Evolutionary conservation across 257 asterid species (phyloP).

Genomic region (Capsicum rhomboideum): DNA sequence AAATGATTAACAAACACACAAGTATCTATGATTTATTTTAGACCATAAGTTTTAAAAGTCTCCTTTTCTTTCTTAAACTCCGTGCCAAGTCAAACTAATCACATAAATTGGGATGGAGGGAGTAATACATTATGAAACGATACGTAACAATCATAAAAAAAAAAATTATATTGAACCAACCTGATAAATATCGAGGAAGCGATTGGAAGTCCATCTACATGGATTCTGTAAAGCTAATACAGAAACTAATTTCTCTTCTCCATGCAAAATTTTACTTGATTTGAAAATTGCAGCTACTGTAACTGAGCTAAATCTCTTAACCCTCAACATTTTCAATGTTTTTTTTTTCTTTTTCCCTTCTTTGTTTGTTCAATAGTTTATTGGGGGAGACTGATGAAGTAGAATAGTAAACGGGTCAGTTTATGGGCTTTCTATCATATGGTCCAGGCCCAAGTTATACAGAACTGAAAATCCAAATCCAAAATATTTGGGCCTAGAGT

Average conservation of each 20-base stretch:
- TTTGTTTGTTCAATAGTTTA: background rate
- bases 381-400: background rate
- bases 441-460: background rate
- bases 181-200: slow-evolving; percentile 79
- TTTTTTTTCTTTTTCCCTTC: background rate
- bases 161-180: slow-evolving; percentile 12
- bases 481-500: background rate
- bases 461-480: background rate
- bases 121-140: background rate
- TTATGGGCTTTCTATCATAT: background rate
- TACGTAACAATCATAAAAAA: background rate
- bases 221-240: slow-evolving; percentile 32
- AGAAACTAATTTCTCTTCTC: slow-evolving; percentile 21
- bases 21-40: no score
- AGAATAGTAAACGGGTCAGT: background rate
- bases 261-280: slow-evolving; percentile 8
- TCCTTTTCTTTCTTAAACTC: no score
- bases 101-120: no score
- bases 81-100: no score
- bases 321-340: slow-evolving; percentile 42
- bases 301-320: slow-evolving; percentile 37
- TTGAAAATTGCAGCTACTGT: slow-evolving; percentile 2
- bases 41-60: no score
- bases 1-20: no score
- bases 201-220: slow-evolving; percentile 49